Percentiles rank a stretch among this genome's conserved stretches.
phyloP scores from a whole-genome alignment of 768 basidiomycete genomes.

The Crassisporium funariophilum region DNA sequence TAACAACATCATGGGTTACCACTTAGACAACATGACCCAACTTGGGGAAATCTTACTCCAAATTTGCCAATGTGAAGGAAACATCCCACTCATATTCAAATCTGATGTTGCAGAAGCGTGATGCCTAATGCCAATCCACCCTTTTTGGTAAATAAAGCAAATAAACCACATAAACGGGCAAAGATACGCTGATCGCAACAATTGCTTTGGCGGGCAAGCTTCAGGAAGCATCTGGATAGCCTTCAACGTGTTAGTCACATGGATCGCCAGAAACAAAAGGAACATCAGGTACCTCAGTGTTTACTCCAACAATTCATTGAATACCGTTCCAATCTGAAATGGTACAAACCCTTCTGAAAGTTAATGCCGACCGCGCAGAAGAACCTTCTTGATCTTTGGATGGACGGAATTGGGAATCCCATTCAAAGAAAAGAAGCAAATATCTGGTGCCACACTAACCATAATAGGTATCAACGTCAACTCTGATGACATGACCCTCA shows the following conservation, averaged over 20 bases:
- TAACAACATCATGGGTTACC: slow-evolving; percentile 3
- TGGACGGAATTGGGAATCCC: slow-evolving; percentile 41
- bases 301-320: slow-evolving; percentile 27
- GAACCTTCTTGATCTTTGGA: slow-evolving; percentile 35
- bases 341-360: slow-evolving; percentile 28
- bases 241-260: slow-evolving; percentile 33
- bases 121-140: slow-evolving; percentile 35
- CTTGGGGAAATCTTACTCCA: slow-evolving; percentile 13
- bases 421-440: slow-evolving; percentile 40
- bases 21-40: slow-evolving; percentile 20
- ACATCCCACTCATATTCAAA: slow-evolving; percentile 28
- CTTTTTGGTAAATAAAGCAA: slow-evolving; percentile 43
- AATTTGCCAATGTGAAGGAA: not conserved
- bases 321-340: slow-evolving; percentile 2
- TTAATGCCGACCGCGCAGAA: slow-evolving; percentile 31
- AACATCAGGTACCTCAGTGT: slow-evolving; percentile 20
- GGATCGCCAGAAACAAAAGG: slow-evolving; percentile 32
- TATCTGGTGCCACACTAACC: slow-evolving; percentile 26
- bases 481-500: slow-evolving; percentile 26
- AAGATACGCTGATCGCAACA: slow-evolving; percentile 21
- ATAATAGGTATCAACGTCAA: slow-evolving; percentile 44
- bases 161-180: slow-evolving; percentile 25
- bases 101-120: slow-evolving; percentile 42
- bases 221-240: slow-evolving; percentile 29
- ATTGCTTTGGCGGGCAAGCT: slow-evolving; percentile 24